Conservation (phyloP, 495 filamentous ascomycete species). For the Eremomyces bilateralis region DNA sequence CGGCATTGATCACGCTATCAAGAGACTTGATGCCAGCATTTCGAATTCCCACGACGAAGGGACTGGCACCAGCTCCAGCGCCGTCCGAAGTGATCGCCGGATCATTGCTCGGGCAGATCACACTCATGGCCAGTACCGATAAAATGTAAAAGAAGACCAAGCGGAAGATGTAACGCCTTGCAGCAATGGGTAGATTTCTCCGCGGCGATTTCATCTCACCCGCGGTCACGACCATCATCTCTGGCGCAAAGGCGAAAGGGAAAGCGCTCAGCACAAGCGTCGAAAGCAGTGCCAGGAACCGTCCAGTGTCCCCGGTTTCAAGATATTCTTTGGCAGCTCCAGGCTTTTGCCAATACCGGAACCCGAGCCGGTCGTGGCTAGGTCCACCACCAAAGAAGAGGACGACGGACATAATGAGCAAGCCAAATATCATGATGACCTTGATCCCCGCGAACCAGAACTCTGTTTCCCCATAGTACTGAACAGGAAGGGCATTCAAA, state of each 20-base stretch:
- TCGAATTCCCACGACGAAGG: constrained; percentile 37
- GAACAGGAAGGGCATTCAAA: constrained; percentile 13
- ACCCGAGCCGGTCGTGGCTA: constrained; percentile 22
- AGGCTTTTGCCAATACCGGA: constrained; percentile 19
- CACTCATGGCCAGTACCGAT: constrained; percentile 32
- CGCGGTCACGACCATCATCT: constrained; percentile 32
- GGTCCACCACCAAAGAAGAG: constrained; percentile 40
- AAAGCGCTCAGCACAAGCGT: constrained; percentile 28
- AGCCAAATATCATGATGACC: constrained; percentile 38
- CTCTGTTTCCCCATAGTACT: constrained; percentile 35
- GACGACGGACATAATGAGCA: constrained; percentile 47
- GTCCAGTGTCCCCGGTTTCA: constrained; percentile 25
- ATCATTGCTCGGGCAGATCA: constrained; percentile 34
- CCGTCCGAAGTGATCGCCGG: constrained; percentile 27
- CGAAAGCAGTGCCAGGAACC: constrained; percentile 19
- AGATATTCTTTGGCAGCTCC: constrained; percentile 23
- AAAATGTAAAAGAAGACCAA: constrained; percentile 38
- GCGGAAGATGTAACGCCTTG: constrained; percentile 27
- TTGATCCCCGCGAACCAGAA: constrained; percentile 39
- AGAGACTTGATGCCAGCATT: constrained; percentile 32
- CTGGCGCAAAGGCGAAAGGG: constrained; percentile 33
- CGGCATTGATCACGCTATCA: constrained; percentile 40
- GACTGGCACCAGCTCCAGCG: constrained; percentile 30
- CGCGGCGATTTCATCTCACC: constrained; percentile 24
- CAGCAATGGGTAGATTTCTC: constrained; percentile 28